Conservation (phyloP, 768 basidiomycete species). For the Lactarius sp. region DNA sequence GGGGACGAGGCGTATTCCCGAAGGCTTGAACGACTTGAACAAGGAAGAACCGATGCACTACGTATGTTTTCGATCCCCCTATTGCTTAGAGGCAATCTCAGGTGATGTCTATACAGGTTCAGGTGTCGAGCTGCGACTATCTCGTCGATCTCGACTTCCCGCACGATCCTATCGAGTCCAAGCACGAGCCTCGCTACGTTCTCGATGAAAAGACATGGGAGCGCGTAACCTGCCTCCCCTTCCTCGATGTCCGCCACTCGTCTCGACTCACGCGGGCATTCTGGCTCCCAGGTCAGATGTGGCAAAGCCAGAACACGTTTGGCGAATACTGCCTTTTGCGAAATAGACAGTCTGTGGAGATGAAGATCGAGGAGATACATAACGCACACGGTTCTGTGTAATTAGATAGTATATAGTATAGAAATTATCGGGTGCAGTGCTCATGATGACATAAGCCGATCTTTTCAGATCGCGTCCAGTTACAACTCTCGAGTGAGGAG, state of each 20-base stretch:
- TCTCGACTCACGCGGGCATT: slow-evolving; percentile 66
- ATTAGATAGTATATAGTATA: not conserved
- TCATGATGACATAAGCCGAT: slow-evolving; percentile 20
- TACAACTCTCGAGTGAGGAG: not conserved
- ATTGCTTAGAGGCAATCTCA: not conserved
- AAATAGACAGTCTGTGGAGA: slow-evolving; percentile 42
- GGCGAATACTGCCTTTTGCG: slow-evolving; percentile 90
- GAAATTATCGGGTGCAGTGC: no score
- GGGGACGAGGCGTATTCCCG: slow-evolving; percentile 56
- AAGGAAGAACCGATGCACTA: slow-evolving; percentile 71
- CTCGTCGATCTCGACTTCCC: slow-evolving; percentile 90
- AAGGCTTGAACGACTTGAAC: slow-evolving; percentile 84
- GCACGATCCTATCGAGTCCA: slow-evolving; percentile 47
- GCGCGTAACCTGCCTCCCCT: slow-evolving; percentile 70
- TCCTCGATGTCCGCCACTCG: slow-evolving; percentile 79
- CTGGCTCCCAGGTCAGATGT: slow-evolving; percentile 69
- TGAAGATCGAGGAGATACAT: slow-evolving; percentile 27
- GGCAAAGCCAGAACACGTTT: slow-evolving; percentile 67
- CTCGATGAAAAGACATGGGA: slow-evolving; percentile 68
- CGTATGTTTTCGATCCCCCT: slow-evolving; percentile 44
- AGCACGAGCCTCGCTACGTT: slow-evolving; percentile 77
- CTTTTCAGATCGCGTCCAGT: not conserved
- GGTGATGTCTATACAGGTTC: slow-evolving; percentile 44
- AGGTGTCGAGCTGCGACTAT: slow-evolving; percentile 75
- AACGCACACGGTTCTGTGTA: not conserved